Evolutionary conservation across 2,329 filamentous ascomycete genomes (phyloP).

Genomic region (Pestalotiopsis sp.): DNA sequence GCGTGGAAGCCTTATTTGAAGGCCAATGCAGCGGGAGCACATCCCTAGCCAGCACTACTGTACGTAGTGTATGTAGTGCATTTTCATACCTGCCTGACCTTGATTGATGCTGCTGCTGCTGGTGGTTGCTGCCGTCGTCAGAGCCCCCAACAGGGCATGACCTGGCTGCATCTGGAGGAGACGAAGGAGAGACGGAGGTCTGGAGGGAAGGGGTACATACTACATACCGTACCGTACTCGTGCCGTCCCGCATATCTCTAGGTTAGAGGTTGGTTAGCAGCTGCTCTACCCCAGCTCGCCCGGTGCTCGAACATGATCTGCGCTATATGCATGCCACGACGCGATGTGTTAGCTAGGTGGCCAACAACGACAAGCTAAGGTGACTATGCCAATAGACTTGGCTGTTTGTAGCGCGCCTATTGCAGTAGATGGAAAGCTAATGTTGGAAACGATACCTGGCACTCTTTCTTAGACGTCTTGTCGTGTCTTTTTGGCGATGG

Average conservation of each 20-base stretch:
- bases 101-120: neutral
- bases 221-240: conserved; percentile 2
- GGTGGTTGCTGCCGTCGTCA: neutral
- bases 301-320: conserved; percentile 5
- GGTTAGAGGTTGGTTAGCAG: neutral
- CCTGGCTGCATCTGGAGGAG: conserved; percentile 1
- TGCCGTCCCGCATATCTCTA: conserved; percentile 12
- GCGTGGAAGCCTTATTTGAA: neutral
- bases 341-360: neutral
- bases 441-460: too few species aligned
- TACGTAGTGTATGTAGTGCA: neutral
- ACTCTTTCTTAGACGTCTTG: too few species aligned
- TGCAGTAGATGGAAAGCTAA: too few species aligned
- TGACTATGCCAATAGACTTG: too few species aligned
- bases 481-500: neutral
- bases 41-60: neutral
- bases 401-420: too few species aligned
- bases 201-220: neutral
- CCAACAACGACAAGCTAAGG: neutral
- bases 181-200: neutral
- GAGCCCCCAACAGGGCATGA: conserved; percentile 5
- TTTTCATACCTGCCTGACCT: neutral
- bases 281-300: neutral
- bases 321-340: neutral
- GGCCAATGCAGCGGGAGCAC: neutral